Percentiles rank a stretch among this genome's conserved stretches.
phyloP scores from a whole-genome alignment of 1,284 basidiomycete species.

The Ceratobasidium sp. region DNA sequence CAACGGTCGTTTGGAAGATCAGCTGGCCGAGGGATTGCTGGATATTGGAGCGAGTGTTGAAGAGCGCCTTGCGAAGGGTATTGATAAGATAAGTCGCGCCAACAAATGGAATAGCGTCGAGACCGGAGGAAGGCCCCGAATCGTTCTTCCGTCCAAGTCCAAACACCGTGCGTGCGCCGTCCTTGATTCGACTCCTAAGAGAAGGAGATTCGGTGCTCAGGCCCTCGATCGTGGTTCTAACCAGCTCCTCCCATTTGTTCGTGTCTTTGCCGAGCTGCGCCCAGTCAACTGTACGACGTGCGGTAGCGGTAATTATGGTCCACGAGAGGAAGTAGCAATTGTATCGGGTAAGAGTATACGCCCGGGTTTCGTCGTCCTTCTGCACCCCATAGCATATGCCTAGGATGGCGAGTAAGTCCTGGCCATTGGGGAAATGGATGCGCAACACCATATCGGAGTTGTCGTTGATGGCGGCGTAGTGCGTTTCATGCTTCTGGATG shows the following conservation, averaged over 20 bases:
- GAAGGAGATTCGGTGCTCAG: background rate
- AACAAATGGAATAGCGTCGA: background rate
- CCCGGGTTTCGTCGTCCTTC: background rate
- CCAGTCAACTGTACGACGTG: slow-evolving; percentile 20
- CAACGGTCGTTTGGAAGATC: slow-evolving; percentile 10
- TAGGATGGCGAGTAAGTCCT: slow-evolving; percentile 17
- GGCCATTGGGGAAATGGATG: slow-evolving; percentile 10
- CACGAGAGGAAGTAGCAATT: slow-evolving; percentile 44
- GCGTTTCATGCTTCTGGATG: background rate
- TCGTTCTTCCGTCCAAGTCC: background rate
- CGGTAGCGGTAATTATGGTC: slow-evolving; percentile 13
- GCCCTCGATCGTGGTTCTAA: slow-evolving; percentile 1
- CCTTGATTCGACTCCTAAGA: background rate
- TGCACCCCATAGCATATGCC: slow-evolving; percentile 35
- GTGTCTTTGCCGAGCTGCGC: slow-evolving; percentile 8
- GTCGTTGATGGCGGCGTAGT: background rate
- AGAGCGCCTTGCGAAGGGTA: slow-evolving; percentile 15
- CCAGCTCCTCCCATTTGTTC: slow-evolving; percentile 17
- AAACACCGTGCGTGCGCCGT: background rate
- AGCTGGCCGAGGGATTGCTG: slow-evolving; percentile 17
- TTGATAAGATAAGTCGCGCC: slow-evolving; percentile 10
- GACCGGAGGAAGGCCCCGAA: background rate
- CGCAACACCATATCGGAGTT: slow-evolving; percentile 17
- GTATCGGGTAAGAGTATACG: slow-evolving; percentile 30
- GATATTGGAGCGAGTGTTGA: slow-evolving; percentile 17